Percentiles rank a stretch among this genome's conserved stretches.
Evolutionary conservation across 345 rosid genomes (phyloP).

Genomic region (Angophora floribunda): DNA sequence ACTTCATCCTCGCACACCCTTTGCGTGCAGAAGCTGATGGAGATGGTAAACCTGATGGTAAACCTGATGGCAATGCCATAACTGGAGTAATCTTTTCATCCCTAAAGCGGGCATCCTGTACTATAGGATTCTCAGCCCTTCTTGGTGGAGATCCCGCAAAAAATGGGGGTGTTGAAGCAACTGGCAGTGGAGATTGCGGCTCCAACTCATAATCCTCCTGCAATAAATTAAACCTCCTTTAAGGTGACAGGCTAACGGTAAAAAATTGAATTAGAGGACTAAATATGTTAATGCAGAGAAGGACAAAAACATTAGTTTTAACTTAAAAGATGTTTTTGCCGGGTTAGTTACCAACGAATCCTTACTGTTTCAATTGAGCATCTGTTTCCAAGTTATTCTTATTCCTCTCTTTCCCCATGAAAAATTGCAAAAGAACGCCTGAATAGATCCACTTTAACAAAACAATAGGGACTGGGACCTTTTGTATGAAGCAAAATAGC

Average conservation of each 20-base stretch:
- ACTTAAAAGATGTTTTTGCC: background rate
- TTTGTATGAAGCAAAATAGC: background rate
- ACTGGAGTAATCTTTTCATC: constrained; percentile 39
- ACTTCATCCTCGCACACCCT: constrained; percentile 64
- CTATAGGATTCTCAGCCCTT: constrained; percentile 76
- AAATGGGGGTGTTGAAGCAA: constrained; percentile 61
- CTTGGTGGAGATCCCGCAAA: constrained; percentile 86
- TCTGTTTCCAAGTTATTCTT: background rate
- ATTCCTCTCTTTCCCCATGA: background rate
- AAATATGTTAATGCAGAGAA: background rate
- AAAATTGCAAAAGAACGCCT: background rate
- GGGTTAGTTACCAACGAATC: background rate
- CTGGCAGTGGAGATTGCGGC: constrained; percentile 27
- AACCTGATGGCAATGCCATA: constrained; percentile 27
- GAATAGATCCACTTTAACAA: background rate
- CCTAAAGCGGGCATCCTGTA: constrained; percentile 72
- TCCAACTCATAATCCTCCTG: constrained; percentile 64
- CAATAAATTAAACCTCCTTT: background rate
- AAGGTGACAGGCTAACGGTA: background rate
- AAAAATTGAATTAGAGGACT: background rate
- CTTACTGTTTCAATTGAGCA: background rate
- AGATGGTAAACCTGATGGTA: constrained; percentile 44
- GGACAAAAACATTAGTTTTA: background rate
- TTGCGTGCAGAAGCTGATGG: constrained; percentile 56
- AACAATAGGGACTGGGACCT: background rate